Evolutionary conservation across 2,329 filamentous ascomycete species (phyloP).

Genomic region (Aspergillus novoparasiticus): DNA sequence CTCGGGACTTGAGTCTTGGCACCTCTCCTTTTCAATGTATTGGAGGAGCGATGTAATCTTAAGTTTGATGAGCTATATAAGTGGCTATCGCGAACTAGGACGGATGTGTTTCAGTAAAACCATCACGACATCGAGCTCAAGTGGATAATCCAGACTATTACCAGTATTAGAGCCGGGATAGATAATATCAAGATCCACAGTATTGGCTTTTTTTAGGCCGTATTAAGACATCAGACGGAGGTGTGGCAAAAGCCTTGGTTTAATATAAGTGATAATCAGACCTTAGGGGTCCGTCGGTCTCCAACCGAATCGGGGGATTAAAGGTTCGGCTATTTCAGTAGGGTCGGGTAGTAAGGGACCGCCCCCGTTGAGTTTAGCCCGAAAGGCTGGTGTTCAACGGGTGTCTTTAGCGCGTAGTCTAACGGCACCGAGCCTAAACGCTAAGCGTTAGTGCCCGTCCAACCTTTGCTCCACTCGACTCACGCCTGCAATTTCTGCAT

Average conservation of each 20-base stretch:
- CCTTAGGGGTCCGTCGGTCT: not conserved
- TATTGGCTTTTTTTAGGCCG: not conserved
- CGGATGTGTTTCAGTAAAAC: not conserved
- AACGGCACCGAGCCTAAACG: not conserved
- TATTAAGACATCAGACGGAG: too few species aligned
- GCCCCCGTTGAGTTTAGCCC: not conserved
- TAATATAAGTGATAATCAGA: not conserved
- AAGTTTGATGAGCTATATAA: too few species aligned
- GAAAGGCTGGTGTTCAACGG: not conserved
- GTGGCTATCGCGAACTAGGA: not conserved
- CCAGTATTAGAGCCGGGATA: not conserved
- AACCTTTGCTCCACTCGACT: not conserved
- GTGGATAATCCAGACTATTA: not conserved
- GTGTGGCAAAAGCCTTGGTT: not conserved
- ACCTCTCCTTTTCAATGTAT: not conserved
- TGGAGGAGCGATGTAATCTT: not conserved
- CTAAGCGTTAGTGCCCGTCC: not conserved
- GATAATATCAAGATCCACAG: not conserved
- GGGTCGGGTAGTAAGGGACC: not conserved
- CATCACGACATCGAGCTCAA: not conserved
- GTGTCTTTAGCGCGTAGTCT: not conserved
- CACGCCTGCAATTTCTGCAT: not conserved
- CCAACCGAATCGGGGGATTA: not conserved
- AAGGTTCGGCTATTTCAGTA: not conserved
- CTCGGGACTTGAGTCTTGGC: not conserved